Conservation (phyloP, 2,329 filamentous ascomycete species). For the Blastomyces percursus region DNA sequence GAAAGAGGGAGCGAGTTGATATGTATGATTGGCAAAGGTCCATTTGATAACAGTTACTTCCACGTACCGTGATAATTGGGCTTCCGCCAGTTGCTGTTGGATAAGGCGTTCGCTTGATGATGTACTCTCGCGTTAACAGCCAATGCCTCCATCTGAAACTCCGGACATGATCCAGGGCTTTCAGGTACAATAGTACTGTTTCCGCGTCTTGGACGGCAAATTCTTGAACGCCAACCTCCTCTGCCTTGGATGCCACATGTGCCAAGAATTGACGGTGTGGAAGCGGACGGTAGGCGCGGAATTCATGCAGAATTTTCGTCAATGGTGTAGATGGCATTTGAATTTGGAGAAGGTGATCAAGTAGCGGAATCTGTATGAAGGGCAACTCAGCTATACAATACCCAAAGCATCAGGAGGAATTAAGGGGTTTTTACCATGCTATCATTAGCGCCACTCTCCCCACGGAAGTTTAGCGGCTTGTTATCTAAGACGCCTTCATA, state of each 20-base stretch:
- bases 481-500: constrained; percentile 70
- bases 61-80: constrained; percentile 37
- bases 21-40: background rate
- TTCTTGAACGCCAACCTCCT: constrained; percentile 35
- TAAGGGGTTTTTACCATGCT: constrained; percentile 51
- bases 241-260: constrained; percentile 49
- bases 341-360: constrained; percentile 78
- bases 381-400: background rate
- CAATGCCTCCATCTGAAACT: constrained; percentile 42
- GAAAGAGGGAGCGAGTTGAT: background rate
- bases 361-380: constrained; percentile 55
- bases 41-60: background rate
- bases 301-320: constrained; percentile 78
- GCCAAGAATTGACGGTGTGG: constrained; percentile 80
- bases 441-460: constrained; percentile 89
- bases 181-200: constrained; percentile 35
- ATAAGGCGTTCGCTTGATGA: constrained; percentile 36
- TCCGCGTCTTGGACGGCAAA: constrained; percentile 30
- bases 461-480: constrained; percentile 69
- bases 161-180: constrained; percentile 37
- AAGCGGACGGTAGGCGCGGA: constrained; percentile 76
- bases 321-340: constrained; percentile 82
- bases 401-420: background rate
- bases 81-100: constrained; percentile 40
- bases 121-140: constrained; percentile 40